Conservation (phyloP, 257 asterid genomes). For the Fraxinus americana region DNA sequence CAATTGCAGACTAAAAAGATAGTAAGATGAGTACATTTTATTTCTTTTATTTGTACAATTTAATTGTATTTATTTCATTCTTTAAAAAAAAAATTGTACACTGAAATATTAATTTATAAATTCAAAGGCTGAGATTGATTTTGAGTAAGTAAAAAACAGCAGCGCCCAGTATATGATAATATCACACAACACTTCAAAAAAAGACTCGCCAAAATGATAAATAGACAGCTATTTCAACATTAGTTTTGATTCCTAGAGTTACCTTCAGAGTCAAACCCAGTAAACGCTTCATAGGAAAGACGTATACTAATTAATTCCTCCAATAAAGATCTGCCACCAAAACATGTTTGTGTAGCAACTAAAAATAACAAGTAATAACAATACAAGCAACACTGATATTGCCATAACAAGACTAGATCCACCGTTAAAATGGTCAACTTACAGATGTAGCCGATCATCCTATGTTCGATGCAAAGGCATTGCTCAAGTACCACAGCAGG, state of each 20-base stretch:
- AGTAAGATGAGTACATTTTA: too few species aligned
- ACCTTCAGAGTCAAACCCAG: slow-evolving; percentile 7
- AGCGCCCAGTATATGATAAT: background rate
- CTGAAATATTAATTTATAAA: background rate
- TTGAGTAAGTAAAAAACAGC: background rate
- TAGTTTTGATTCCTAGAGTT: background rate
- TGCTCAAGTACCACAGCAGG: slow-evolving; percentile 79
- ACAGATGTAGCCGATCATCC: slow-evolving; percentile 30
- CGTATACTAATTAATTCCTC: slow-evolving; percentile 35
- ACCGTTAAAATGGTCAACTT: slow-evolving; percentile 42
- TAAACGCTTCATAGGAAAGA: slow-evolving; percentile 19
- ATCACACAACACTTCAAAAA: background rate
- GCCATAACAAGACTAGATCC: slow-evolving; percentile 39
- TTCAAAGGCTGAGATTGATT: background rate
- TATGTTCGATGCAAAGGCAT: slow-evolving; percentile 22
- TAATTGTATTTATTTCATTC: too few species aligned
- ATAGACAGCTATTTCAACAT: background rate
- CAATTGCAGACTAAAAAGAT: too few species aligned
- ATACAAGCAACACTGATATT: slow-evolving; percentile 44
- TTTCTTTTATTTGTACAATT: too few species aligned
- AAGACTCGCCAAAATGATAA: background rate
- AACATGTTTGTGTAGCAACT: slow-evolving; percentile 43
- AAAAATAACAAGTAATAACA: slow-evolving; percentile 39
- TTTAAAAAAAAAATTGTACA: too few species aligned
- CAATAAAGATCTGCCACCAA: slow-evolving; percentile 39